Percentiles rank a stretch among this genome's conserved stretches.
Conservation (phyloP, 495 filamentous ascomycete species). For the Margaritispora aquatica region DNA sequence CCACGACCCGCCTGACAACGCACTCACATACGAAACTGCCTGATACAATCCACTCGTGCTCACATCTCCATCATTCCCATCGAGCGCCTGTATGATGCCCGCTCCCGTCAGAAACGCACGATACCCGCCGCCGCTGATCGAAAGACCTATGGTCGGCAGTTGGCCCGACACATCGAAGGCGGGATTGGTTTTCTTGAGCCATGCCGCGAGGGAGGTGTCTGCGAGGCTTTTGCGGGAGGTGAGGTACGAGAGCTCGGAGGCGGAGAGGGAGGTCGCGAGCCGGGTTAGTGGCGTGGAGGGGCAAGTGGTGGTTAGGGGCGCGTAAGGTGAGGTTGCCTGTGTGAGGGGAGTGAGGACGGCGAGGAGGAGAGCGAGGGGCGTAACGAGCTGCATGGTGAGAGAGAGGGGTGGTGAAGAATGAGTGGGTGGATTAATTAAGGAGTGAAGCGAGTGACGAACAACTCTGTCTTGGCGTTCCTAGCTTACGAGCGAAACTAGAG, state of each 20-base stretch:
- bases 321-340: constrained; percentile 4
- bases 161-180: not conserved
- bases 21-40: constrained; percentile 2
- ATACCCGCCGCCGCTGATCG: constrained; percentile 15
- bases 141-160: constrained; percentile 7
- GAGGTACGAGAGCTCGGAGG: not conserved
- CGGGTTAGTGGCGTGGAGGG: constrained; percentile 9
- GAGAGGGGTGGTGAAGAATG: not conserved
- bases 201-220: not conserved
- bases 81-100: constrained; percentile 8
- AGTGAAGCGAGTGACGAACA: not conserved
- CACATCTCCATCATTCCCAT: not conserved
- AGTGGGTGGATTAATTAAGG: not conserved
- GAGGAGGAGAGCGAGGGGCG: not conserved
- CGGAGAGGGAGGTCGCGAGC: constrained; percentile 3
- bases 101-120: constrained; percentile 5
- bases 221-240: constrained; percentile 5
- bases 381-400: not conserved
- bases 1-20: constrained; percentile 11
- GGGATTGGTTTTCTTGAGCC: constrained; percentile 8
- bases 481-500: too few relatives aligned
- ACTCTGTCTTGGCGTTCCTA: not conserved
- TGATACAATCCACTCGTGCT: constrained; percentile 6
- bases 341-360: not conserved
- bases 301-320: constrained; percentile 3